A percentile compares a stretch with the other conserved stretches of the same genome.
Conservation (phyloP, 164 flowering plant species). For the Piper longum region DNA sequence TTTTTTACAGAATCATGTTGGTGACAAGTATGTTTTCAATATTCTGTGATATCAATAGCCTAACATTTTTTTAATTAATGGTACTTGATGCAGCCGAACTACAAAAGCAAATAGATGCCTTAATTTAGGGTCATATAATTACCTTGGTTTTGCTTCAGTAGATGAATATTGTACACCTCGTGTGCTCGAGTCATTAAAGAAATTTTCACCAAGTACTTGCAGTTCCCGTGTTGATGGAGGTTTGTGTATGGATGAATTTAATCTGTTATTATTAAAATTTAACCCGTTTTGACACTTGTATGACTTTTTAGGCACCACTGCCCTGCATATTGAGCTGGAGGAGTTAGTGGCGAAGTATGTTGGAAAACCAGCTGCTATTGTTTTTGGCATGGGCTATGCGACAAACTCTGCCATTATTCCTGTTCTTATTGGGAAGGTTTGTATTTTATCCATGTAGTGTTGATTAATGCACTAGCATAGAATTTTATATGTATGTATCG, state of each 20-base stretch:
- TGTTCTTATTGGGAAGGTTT: conserved; percentile 75
- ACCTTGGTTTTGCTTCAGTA: conserved; percentile 89
- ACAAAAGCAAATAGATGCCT: conserved; percentile 48
- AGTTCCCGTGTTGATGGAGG: conserved; percentile 91
- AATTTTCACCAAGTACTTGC: conserved; percentile 76
- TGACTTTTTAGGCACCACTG: conserved; percentile 52
- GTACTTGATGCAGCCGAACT: conserved; percentile 52
- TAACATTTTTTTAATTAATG: not conserved
- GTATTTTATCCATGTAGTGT: conserved; percentile 1
- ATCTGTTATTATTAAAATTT: not conserved
- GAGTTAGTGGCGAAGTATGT: conserved; percentile 75
- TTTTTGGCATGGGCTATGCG: conserved; percentile 91
- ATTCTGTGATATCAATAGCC: not conserved
- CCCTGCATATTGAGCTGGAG: conserved; percentile 65
- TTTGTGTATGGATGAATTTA: conserved; percentile 8
- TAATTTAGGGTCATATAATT: conserved; percentile 95
- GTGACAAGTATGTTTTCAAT: not conserved
- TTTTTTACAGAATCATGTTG: not conserved
- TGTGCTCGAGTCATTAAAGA: conserved; percentile 63
- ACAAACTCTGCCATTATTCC: conserved; percentile 93
- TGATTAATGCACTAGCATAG: not conserved
- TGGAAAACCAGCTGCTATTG: conserved; percentile 81
- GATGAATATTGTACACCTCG: conserved; percentile 99
- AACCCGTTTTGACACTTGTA: conserved; percentile 6
- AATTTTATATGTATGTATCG: too few relatives aligned